phyloP scores from a whole-genome alignment of 345 rosid species.

The Populus davidiana region DNA sequence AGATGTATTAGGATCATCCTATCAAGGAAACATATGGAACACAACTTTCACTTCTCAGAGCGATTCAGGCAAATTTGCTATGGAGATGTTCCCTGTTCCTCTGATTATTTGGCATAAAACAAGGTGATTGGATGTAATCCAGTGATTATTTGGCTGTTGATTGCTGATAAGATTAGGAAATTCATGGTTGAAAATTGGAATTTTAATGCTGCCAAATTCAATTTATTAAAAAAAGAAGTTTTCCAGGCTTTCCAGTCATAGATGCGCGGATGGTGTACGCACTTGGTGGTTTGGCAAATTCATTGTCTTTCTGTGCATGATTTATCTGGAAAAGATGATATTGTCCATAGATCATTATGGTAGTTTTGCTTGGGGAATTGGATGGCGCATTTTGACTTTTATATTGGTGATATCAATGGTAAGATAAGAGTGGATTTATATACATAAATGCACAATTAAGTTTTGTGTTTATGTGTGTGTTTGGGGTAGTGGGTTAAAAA shows the following conservation, averaged over 20 bases:
- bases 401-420: background rate
- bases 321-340: background rate
- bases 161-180: background rate
- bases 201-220: background rate
- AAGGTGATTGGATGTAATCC: background rate
- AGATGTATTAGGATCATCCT: background rate
- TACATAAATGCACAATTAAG: background rate
- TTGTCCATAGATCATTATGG: background rate
- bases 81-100: background rate
- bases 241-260: background rate
- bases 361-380: background rate
- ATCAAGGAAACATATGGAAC: background rate
- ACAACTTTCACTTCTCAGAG: background rate
- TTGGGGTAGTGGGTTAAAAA: background rate
- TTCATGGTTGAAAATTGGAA: background rate
- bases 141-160: background rate
- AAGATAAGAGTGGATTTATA: background rate
- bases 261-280: background rate
- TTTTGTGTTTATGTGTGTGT: background rate
- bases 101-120: background rate
- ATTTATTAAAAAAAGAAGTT: background rate
- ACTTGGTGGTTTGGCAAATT: background rate
- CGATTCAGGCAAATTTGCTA: background rate
- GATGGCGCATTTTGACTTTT: background rate
- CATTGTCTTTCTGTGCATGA: background rate